Evolutionary conservation across 1,139 yeast genomes (phyloP).

Genomic region (Geotrichum klebahnii): DNA sequence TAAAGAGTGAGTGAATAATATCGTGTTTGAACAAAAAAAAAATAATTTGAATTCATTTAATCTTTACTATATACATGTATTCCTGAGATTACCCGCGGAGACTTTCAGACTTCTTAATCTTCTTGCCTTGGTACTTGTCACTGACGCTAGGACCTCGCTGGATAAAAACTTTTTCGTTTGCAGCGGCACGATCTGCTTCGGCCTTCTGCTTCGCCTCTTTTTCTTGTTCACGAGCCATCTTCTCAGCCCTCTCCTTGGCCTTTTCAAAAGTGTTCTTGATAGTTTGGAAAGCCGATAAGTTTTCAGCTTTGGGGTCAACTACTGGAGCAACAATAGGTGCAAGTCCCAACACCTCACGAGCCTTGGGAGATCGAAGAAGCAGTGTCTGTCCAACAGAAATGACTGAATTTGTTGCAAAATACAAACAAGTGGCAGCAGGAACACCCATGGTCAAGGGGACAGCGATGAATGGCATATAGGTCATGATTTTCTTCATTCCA

Average conservation of each 20-base stretch:
- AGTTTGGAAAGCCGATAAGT: constrained; percentile 47
- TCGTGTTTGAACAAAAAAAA: not conserved
- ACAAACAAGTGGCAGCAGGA: constrained; percentile 78
- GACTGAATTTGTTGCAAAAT: constrained; percentile 76
- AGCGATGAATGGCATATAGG: constrained; percentile 71
- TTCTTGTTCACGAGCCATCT: constrained; percentile 36
- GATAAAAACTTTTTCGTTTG: constrained; percentile 21
- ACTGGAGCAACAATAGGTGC: constrained; percentile 57
- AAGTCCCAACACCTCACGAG: constrained; percentile 59
- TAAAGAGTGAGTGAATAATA: not conserved
- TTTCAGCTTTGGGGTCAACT: constrained; percentile 39
- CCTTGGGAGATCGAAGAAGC: constrained; percentile 53
- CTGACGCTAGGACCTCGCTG: constrained; percentile 18
- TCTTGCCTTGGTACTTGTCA: constrained; percentile 23
- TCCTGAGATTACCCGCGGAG: constrained; percentile 20
- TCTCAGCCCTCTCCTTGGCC: constrained; percentile 52
- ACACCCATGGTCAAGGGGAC: constrained; percentile 81
- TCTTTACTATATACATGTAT: not conserved
- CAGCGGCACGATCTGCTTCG: constrained; percentile 26
- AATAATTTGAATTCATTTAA: not conserved
- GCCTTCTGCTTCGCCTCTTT: constrained; percentile 33
- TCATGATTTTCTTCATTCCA: constrained; percentile 65
- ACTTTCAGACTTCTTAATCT: constrained; percentile 25
- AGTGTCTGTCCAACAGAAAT: constrained; percentile 70
- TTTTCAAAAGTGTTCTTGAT: constrained; percentile 59